phyloP scores from a whole-genome alignment of 768 basidiomycete species.

The Cystobasidium ongulense region DNA sequence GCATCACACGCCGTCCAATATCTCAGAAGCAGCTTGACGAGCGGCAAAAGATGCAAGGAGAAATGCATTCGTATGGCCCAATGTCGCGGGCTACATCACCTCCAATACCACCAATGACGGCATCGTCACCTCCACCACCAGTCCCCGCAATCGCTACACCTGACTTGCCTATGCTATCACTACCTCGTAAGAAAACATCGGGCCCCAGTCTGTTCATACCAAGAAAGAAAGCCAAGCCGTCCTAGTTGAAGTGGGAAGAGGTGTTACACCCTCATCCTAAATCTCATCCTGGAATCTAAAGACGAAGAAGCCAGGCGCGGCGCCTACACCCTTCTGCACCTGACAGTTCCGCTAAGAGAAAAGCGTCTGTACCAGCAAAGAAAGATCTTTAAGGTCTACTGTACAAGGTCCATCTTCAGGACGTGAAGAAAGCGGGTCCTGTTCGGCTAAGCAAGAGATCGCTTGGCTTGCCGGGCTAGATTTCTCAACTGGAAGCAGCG shows the following conservation, averaged over 20 bases:
- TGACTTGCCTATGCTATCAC: background rate
- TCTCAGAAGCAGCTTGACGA: background rate
- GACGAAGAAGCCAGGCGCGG: too few species aligned
- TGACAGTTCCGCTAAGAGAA: too few species aligned
- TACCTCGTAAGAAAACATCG: background rate
- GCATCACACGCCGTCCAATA: background rate
- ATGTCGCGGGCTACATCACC: background rate
- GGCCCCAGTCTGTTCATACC: slow-evolving; percentile 3
- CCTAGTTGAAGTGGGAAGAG: background rate
- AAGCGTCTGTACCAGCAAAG: too few species aligned
- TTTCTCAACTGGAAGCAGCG: too few species aligned
- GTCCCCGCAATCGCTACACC: background rate
- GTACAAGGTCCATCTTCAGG: too few species aligned
- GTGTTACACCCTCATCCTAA: too few species aligned
- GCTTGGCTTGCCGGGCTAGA: too few species aligned
- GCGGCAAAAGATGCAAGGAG: background rate
- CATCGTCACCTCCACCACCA: background rate
- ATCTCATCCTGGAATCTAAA: too few species aligned
- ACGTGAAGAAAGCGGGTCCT: too few species aligned
- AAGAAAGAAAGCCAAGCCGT: background rate
- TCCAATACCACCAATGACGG: background rate
- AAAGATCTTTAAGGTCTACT: too few species aligned
- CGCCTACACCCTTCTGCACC: too few species aligned
- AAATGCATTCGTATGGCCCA: background rate
- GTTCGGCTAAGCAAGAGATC: too few species aligned